phyloP scores from a whole-genome alignment of 2,329 filamentous ascomycete species.

The Pezicula radicicola region DNA sequence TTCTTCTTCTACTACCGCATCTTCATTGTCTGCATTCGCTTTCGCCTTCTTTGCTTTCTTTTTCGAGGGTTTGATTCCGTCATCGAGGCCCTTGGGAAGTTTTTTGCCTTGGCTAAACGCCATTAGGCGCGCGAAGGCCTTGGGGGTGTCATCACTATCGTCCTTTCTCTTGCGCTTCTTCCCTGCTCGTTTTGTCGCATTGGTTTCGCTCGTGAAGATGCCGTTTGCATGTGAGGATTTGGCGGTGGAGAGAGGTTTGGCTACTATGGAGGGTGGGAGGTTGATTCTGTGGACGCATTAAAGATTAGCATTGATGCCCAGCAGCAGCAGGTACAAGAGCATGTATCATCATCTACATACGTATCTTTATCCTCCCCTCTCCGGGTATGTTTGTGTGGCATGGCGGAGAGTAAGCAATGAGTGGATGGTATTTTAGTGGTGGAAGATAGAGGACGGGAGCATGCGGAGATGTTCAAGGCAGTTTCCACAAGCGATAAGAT shows the following conservation, averaged over 20 bases:
- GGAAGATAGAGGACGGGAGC: background rate
- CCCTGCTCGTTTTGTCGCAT: slow-evolving; percentile 24
- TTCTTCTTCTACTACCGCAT: slow-evolving; percentile 12
- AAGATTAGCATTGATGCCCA: too few species aligned
- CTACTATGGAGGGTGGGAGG: slow-evolving; percentile 58
- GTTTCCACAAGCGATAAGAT: too few species aligned
- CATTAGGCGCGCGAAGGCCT: slow-evolving; percentile 85
- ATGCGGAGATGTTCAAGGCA: too few species aligned
- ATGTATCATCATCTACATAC: too few species aligned
- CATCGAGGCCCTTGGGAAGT: slow-evolving; percentile 63
- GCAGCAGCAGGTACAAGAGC: too few species aligned
- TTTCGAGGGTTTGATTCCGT: slow-evolving; percentile 50
- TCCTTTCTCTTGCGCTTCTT: slow-evolving; percentile 47
- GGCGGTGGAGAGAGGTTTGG: slow-evolving; percentile 54
- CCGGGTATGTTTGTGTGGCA: slow-evolving; percentile 88
- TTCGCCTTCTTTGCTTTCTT: slow-evolving; percentile 25
- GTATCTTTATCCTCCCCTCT: slow-evolving; percentile 41
- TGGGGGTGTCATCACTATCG: slow-evolving; percentile 73
- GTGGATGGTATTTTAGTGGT: background rate
- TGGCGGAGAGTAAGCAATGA: slow-evolving; percentile 32
- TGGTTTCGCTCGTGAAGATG: slow-evolving; percentile 30
- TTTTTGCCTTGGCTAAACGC: slow-evolving; percentile 63
- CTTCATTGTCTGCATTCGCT: slow-evolving; percentile 10
- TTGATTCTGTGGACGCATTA: slow-evolving; percentile 22
- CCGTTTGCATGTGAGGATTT: slow-evolving; percentile 38